Evolutionary conservation across 768 basidiomycete species (phyloP).

Genomic region (Postia placenta): DNA sequence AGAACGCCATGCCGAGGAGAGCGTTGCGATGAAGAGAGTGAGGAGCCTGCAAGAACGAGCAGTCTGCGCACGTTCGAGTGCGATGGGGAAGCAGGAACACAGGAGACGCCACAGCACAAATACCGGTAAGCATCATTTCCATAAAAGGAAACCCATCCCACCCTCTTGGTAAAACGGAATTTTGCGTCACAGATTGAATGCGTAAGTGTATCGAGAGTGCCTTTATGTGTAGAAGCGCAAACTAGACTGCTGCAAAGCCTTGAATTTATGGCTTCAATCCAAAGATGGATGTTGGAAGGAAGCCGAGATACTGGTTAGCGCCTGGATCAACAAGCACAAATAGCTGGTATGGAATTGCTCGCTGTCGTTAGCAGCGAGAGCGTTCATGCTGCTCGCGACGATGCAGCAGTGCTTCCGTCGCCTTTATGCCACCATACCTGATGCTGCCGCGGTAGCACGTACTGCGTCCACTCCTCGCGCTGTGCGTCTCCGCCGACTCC

Average conservation of each 20-base stretch:
- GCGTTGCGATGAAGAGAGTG: background rate
- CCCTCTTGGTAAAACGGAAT: no score
- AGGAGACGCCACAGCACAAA: background rate
- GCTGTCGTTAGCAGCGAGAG: no score
- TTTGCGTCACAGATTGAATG: no score
- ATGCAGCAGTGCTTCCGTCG: conserved; percentile 35
- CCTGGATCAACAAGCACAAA: no score
- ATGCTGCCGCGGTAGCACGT: conserved; percentile 41
- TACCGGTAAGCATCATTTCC: background rate
- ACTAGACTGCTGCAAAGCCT: no score
- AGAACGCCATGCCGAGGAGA: conserved; percentile 3
- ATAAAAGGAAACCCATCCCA: background rate
- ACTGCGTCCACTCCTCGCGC: conserved; percentile 69
- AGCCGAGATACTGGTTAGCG: no score
- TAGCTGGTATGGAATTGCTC: no score
- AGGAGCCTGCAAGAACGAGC: background rate
- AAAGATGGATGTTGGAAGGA: no score
- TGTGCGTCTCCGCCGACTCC: conserved; percentile 60
- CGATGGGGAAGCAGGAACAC: background rate
- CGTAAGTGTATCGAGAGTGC: no score
- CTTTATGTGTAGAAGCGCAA: no score
- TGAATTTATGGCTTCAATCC: no score
- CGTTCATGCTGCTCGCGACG: background rate
- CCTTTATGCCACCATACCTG: conserved; percentile 35
- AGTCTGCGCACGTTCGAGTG: background rate